Conservation (phyloP, 441 rosid genomes). For the Omphalea diandra region DNA sequence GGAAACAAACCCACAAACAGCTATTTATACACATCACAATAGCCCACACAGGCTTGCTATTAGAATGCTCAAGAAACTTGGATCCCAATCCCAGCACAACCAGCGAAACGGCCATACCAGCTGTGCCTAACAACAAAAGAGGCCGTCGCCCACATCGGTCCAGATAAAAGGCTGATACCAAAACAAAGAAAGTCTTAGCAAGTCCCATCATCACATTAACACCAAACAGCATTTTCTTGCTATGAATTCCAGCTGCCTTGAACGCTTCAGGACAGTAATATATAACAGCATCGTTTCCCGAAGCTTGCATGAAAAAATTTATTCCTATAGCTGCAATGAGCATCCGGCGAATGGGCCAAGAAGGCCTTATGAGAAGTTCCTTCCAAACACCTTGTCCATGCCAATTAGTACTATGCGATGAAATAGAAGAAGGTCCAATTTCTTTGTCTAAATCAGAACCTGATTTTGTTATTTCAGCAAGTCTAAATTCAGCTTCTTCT, state of each 20-base stretch:
- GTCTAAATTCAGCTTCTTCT: conserved; percentile 49
- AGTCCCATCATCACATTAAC: conserved; percentile 55
- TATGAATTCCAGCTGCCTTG: conserved; percentile 47
- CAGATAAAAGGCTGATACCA: conserved; percentile 45
- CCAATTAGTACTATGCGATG: conserved; percentile 18
- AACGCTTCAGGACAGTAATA: conserved; percentile 59
- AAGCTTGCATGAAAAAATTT: conserved; percentile 76
- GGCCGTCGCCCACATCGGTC: conserved; percentile 66
- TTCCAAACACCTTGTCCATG: conserved; percentile 45
- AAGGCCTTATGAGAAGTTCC: conserved; percentile 42
- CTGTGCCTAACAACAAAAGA: conserved; percentile 48
- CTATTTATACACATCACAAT: conserved; percentile 31
- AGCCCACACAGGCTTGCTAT: conserved; percentile 41
- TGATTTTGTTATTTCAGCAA: conserved; percentile 40
- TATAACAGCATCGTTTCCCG: conserved; percentile 69
- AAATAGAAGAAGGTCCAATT: neutral
- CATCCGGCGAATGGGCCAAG: conserved; percentile 45
- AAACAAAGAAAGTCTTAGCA: conserved; percentile 42
- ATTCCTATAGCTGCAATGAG: conserved; percentile 54
- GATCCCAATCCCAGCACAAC: conserved; percentile 50
- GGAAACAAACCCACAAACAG: conserved; percentile 45
- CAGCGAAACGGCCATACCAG: conserved; percentile 46
- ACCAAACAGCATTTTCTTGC: conserved; percentile 39
- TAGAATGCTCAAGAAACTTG: conserved; percentile 32
- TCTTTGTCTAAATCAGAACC: conserved; percentile 5